A percentile compares a stretch with the other conserved stretches of the same genome.
These are phyloP conservation scores for Mortierella sp. DNA, from an alignment of 371 early-diverging fungal genomes.

Conservation along the genomic window DNA sequence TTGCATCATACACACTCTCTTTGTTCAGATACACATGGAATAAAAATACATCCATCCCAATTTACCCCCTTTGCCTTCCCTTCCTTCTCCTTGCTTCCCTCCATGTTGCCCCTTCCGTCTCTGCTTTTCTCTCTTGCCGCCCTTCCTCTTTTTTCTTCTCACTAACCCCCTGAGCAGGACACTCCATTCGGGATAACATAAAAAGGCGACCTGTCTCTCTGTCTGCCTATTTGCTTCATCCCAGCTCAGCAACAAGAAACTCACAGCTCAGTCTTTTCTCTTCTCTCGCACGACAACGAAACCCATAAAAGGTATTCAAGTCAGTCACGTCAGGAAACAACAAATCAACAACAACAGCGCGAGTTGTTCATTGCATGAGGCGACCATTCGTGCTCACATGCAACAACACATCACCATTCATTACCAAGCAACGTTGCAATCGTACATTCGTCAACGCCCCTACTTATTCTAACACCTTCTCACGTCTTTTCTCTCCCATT, in stretches of 20 bases:
- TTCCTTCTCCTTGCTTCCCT: neutral
- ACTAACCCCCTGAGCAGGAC: neutral
- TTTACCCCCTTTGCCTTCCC: neutral
- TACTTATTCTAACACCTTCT: neutral
- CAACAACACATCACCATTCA: neutral
- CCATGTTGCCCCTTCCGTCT: neutral
- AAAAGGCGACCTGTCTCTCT: neutral
- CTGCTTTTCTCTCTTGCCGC: neutral
- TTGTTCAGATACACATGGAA: neutral
- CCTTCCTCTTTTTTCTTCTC: neutral
- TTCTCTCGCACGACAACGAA: neutral
- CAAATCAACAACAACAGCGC: neutral
- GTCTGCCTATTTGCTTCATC: neutral
- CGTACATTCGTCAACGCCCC: neutral
- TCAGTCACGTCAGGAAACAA: neutral
- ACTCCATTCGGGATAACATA: neutral
- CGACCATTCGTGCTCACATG: neutral
- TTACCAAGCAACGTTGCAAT: neutral
- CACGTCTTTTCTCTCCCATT: neutral
- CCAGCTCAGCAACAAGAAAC: neutral
- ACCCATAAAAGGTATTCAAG: neutral
- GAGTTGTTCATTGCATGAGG: neutral
- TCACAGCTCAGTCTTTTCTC: neutral
- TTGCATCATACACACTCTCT: no score
- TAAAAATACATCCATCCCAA: neutral